Percentiles rank a stretch among this genome's conserved stretches.
Conservation (phyloP, 2,329 filamentous ascomycete genomes). For the Aplosporella prunicola region DNA sequence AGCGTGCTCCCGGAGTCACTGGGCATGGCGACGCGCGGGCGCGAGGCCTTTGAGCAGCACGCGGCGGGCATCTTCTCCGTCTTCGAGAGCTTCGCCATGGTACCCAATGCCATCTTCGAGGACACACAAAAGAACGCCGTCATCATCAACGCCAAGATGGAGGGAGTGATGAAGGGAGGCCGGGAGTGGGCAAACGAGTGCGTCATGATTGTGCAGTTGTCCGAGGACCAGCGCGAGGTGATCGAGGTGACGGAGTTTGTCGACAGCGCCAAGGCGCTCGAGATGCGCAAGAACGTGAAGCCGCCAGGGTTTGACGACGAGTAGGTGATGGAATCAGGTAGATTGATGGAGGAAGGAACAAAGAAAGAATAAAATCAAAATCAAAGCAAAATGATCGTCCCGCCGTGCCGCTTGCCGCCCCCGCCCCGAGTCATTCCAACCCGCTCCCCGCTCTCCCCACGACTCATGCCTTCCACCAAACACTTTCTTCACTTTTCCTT, state of each 20-base stretch:
- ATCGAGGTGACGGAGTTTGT: slow-evolving; percentile 32
- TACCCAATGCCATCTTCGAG: slow-evolving; percentile 25
- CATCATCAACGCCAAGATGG: slow-evolving; percentile 31
- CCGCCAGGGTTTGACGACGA: too few species aligned
- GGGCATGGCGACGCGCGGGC: slow-evolving; percentile 27
- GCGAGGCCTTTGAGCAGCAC: slow-evolving; percentile 30
- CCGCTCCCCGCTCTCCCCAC: too few species aligned
- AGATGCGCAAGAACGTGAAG: slow-evolving; percentile 24
- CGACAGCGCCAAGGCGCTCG: slow-evolving; percentile 28
- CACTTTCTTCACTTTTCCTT: neutral
- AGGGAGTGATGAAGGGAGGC: slow-evolving; percentile 15
- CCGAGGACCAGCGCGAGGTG: slow-evolving; percentile 13
- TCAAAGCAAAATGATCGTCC: neutral
- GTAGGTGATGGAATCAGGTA: too few species aligned
- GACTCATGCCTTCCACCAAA: too few species aligned
- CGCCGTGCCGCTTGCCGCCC: too few species aligned
- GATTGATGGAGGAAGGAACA: neutral
- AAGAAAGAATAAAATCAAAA: neutral
- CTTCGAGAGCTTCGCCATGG: slow-evolving; percentile 34
- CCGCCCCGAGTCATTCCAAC: too few species aligned
- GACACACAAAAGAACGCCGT: slow-evolving; percentile 26
- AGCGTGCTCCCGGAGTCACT: slow-evolving; percentile 33
- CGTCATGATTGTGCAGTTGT: slow-evolving; percentile 14
- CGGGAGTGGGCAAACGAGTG: slow-evolving; percentile 16
- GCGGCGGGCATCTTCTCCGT: slow-evolving; percentile 33